Conservation (phyloP, 345 rosid genomes). For the Ceriops zippeliana region DNA sequence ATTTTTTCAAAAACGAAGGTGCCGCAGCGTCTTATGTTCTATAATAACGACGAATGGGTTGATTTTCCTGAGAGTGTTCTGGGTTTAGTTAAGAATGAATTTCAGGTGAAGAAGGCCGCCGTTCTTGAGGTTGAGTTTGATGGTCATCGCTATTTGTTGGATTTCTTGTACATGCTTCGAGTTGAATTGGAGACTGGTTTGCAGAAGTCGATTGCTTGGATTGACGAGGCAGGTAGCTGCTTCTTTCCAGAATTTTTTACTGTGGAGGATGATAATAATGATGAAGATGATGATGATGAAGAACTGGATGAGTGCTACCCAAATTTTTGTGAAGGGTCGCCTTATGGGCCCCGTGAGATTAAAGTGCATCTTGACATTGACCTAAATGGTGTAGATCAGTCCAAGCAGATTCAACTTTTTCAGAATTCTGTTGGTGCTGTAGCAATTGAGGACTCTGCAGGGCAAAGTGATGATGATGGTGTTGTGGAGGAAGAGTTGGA, state of each 20-base stretch:
- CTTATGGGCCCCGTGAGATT: slow-evolving; percentile 50
- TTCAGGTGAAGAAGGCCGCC: slow-evolving; percentile 57
- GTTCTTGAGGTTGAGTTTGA: slow-evolving; percentile 49
- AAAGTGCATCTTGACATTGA: slow-evolving; percentile 86
- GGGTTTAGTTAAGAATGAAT: slow-evolving; percentile 45
- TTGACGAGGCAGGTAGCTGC: slow-evolving; percentile 68
- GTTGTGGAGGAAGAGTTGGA: slow-evolving; percentile 33
- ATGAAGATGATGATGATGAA: slow-evolving; percentile 37
- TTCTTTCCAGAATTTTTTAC: slow-evolving; percentile 69
- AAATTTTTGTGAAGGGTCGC: slow-evolving; percentile 27
- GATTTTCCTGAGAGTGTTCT: slow-evolving; percentile 54
- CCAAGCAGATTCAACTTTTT: slow-evolving; percentile 41
- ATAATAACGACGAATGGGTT: slow-evolving; percentile 73
- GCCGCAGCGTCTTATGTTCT: slow-evolving; percentile 67
- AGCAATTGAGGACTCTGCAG: slow-evolving; percentile 39
- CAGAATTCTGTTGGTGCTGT: slow-evolving; percentile 38
- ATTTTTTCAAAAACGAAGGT: slow-evolving; percentile 64
- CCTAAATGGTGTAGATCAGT: slow-evolving; percentile 46
- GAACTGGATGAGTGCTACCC: slow-evolving; percentile 39
- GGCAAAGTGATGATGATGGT: slow-evolving; percentile 5
- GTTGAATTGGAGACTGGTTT: slow-evolving; percentile 62
- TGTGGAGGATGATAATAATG: slow-evolving; percentile 13
- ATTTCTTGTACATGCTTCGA: slow-evolving; percentile 76
- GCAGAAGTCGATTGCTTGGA: slow-evolving; percentile 84
- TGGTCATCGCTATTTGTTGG: slow-evolving; percentile 52